Base-by-base conservation (phyloP, 1,284 basidiomycete genomes). In the Gastroboletus turbinatus region DNA sequence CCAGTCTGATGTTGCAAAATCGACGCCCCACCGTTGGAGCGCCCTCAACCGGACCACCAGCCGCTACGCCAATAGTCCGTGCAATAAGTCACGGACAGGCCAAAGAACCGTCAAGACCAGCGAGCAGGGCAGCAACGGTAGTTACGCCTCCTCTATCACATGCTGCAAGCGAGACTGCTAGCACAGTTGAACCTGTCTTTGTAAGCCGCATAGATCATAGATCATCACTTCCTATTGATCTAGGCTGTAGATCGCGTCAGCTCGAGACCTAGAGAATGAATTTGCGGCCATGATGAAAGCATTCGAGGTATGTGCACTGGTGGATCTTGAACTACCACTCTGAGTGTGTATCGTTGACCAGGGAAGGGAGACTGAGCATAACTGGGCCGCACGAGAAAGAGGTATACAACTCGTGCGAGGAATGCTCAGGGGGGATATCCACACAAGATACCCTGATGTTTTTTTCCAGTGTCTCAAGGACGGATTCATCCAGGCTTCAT, bases 281-380 rank as follows among this genome's bases (percentile, higher is more conserved):
- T 92, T 98, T 66, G 75, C 81, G 5, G 74, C 75, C 17, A 94
- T 97, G 88, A 69, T 82, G 21, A 88, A 89, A 49, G 76, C 80
- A 55, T 98, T 98, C 66, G 90, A 94, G 73, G 92, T 88, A 67
- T 23, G 68, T 50, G 6, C n/a, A 14, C 10, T 43, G 30, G 36
- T 43, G 13, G 47, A 52, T 54, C 19, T 42, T 42, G 46, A 57
- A 29, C 11, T 50, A 10, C 23, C 14, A 16, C 23, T 48, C 56
- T 56, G 52, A 54, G 25, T 55, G 38, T 56, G 47, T 44, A 55
- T 55, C 35, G 58, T 60, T 60, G 21, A 27, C 46, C 60, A 94
- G 86, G 95, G 94, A 17, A 97, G 87, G 74, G 97, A 99, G 75
- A 94, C 92, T 0, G 96, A 99, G 68, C 92, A 96, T 64, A 99